Conservation (phyloP, 2,329 filamentous ascomycete genomes). For the Colletotrichum eleusines region DNA sequence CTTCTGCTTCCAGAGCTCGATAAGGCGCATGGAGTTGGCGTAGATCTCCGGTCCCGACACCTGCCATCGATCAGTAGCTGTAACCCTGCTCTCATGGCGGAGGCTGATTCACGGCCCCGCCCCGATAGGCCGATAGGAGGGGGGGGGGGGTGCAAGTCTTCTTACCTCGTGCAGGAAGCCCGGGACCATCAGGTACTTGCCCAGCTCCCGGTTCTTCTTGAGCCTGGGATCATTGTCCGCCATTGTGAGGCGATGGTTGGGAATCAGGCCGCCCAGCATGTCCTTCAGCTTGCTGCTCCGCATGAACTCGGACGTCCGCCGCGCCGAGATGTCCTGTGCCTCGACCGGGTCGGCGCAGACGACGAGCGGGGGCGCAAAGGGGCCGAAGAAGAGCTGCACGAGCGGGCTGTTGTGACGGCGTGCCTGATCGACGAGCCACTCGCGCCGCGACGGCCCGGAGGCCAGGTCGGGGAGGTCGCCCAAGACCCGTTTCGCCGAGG, state of each 20-base stretch:
- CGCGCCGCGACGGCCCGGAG: constrained; percentile 39
- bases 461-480: constrained; percentile 44
- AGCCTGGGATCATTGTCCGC: constrained; percentile 49
- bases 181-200: constrained; percentile 54
- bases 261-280: constrained; percentile 40
- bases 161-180: constrained; percentile 48
- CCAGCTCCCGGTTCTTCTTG: constrained; percentile 50
- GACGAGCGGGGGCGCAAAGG: constrained; percentile 48
- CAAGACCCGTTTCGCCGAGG: constrained; percentile 41
- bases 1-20: constrained; percentile 53
- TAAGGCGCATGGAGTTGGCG: constrained; percentile 46
- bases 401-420: constrained; percentile 46
- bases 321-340: constrained; percentile 49
- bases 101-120: neutral
- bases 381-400: constrained; percentile 51
- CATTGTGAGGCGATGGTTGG: constrained; percentile 52
- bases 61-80: constrained; percentile 39
- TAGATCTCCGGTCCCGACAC: constrained; percentile 53
- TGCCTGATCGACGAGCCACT: constrained; percentile 46
- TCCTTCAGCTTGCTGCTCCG: constrained; percentile 43
- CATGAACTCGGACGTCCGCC: constrained; percentile 51
- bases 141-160: neutral
- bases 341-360: constrained; percentile 51
- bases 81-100: neutral
- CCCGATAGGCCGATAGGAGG: too few species aligned